phyloP scores from a whole-genome alignment of 1,284 basidiomycete species.

The Ceratobasidium sp. region DNA sequence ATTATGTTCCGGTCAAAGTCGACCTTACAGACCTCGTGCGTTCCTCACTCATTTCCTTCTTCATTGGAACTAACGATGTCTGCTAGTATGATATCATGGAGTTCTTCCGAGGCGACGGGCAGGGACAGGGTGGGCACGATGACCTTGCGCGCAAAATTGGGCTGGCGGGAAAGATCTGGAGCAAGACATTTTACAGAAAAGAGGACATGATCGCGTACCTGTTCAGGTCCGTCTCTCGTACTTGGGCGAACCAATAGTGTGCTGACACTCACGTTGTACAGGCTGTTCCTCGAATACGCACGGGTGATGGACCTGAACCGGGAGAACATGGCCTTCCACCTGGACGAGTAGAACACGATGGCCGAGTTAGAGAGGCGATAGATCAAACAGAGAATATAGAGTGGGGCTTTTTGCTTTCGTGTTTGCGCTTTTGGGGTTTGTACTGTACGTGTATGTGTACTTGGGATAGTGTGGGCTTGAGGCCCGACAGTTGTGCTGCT shows the following conservation, averaged over 20 bases:
- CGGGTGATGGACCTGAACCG: constrained; percentile 62
- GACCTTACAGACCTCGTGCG: constrained; percentile 66
- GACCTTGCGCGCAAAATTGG: constrained; percentile 68
- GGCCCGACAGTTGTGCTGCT: neutral
- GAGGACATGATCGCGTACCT: constrained; percentile 74
- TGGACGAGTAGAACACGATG: constrained; percentile 32
- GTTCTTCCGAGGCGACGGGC: constrained; percentile 66
- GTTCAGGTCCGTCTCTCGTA: constrained; percentile 66
- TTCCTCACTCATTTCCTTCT: neutral
- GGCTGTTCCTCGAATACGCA: constrained; percentile 64
- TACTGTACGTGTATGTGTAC: constrained; percentile 10
- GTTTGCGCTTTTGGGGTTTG: neutral
- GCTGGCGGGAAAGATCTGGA: constrained; percentile 67
- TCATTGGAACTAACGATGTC: constrained; percentile 26
- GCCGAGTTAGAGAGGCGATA: neutral
- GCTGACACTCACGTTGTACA: constrained; percentile 30
- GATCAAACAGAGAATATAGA: neutral
- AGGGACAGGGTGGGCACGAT: constrained; percentile 64
- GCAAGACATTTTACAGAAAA: constrained; percentile 67
- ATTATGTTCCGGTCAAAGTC: constrained; percentile 69
- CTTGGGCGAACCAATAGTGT: no score
- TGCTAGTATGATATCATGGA: constrained; percentile 59
- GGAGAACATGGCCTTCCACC: constrained; percentile 56
- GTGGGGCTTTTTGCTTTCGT: neutral
- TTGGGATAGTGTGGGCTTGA: neutral